These are phyloP conservation scores for Scedosporium aurantiacum DNA, from an alignment of 2,329 filamentous ascomycete genomes.

Conservation along the genomic window DNA sequence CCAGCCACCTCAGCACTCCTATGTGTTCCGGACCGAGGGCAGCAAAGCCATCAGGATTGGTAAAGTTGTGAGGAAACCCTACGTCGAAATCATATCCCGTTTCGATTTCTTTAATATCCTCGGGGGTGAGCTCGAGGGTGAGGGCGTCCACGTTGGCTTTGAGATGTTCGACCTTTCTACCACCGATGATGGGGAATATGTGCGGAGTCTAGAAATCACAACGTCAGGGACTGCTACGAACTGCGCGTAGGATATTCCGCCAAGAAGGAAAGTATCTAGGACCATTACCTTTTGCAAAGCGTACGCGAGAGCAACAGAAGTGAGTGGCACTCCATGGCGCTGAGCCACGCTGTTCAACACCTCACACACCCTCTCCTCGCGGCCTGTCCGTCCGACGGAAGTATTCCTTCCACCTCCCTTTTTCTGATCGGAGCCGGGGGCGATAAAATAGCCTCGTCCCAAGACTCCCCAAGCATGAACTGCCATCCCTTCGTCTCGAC, in stretches of 20 bases:
- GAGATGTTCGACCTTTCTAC: constrained; percentile 39
- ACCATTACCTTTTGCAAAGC: constrained; percentile 12
- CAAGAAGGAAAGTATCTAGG: too few species aligned
- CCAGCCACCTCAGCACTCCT: not conserved
- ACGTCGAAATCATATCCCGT: constrained; percentile 38
- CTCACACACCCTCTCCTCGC: constrained; percentile 45
- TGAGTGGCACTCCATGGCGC: constrained; percentile 42
- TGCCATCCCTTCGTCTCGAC: constrained; percentile 33
- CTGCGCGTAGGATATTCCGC: too few species aligned
- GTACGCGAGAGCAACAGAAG: constrained; percentile 39
- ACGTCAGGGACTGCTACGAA: too few species aligned
- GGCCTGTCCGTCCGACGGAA: constrained; percentile 44
- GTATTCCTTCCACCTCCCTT: constrained; percentile 34
- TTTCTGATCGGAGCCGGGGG: constrained; percentile 17
- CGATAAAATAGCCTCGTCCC: constrained; percentile 38
- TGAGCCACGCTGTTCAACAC: constrained; percentile 39
- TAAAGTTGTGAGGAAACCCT: constrained; percentile 20
- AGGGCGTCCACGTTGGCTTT: constrained; percentile 45
- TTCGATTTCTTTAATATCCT: constrained; percentile 46
- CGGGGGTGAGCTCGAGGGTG: constrained; percentile 32
- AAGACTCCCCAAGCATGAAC: constrained; percentile 48
- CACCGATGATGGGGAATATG: constrained; percentile 43
- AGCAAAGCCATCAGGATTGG: not conserved
- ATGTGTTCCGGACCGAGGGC: not conserved
- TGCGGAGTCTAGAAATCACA: constrained; percentile 16